Evolutionary conservation across 306 rosid genomes (phyloP), one percentile per base, ranked within the genome.

Genomic region (Castanea crenata): DNA sequence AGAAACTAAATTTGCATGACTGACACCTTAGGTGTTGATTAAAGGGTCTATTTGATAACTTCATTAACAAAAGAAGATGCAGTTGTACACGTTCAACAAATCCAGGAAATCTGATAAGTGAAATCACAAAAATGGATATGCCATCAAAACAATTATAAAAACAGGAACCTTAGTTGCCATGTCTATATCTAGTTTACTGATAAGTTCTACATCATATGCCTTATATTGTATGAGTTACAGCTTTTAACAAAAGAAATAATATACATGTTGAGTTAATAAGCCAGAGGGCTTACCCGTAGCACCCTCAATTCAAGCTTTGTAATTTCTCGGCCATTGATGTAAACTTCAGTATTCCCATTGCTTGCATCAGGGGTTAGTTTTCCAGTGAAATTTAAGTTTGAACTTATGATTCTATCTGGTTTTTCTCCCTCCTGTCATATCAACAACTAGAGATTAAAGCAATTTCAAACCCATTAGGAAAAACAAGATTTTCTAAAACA

Each of bases 321-420:
- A 72, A 96, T 96, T 88, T 96, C 96, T 79, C 99, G 92, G 57
- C 99, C 99, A 68, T 96, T 96, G 21, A 96, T 90, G 87, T 90
- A 96, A 78, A 96, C 99, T 86, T 90, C 92, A 6, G 98, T 93
- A 83, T 91, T 96, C 70, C 99, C 99, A 18, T 86, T 89, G 90
- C 99, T 96, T 54, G 99, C 97, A 83, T 86, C 80, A 19, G 88
- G 79, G 79, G 81, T 77, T 79, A 96, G 99, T 79, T 93, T 96
- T 56, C 97, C 98, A 19, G 89, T 73, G 78, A 96, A 96, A 79
- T 90, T 91, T 79, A 96, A 85, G 90, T 96, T 96, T 69, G 99
- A 96, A 88, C 98, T 93, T 77, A 96, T 86, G 82, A 86, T 56
- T 89, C 86, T 91, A 87, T 96, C 98, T 59, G 99, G 99, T 82